Evolutionary conservation across 1,284 basidiomycete genomes (phyloP), one percentile per base, ranked within the genome.

Genomic region (Thecaphora frezii): DNA sequence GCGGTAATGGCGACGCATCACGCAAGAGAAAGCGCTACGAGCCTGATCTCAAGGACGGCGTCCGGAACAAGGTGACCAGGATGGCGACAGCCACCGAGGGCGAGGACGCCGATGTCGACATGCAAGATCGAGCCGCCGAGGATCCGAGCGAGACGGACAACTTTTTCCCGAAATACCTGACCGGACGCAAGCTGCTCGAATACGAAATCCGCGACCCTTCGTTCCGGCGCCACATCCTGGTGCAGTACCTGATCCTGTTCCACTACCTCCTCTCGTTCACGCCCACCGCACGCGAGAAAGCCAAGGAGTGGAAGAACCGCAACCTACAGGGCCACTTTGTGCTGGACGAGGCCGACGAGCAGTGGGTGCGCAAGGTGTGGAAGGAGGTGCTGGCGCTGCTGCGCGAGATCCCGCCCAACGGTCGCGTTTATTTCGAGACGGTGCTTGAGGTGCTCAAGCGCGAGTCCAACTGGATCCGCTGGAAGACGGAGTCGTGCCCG

Each of bases 161-260:
- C 76, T 93, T 93, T 80, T 93, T 93, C 73, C 90, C 91, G 14
- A 93, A 92, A 75, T 93, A 90, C 79, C 82, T 94, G 41, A 93
- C 91, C 0, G 90, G 87, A 55, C 87, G 89, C 0, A 89, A 91
- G 43, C 81, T 94, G 21, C 83, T 93, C 25, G 90, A 90, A 48
- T 86, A 93, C 48, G 90, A 94, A 44, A 86, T 93, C 55, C 88
- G 89, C 21, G 91, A 93, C 73, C 87, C 88, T 0, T 86, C 88
- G 60, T 94, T 94, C 81, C 88, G 92, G 22, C 87, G 90, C n/a
- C 92, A 94, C 80, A 86, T 93, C 74, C 83, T 94, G 24, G 87
- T 93, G 69, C 91, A 94, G 75, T 83, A 91, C 14, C 83, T 93
- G 36, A 89, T 93, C 48, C 83, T 92, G 7, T 84, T 92, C 44